Percentiles rank a stretch among this genome's conserved stretches.
Conservation (phyloP, 2,329 filamentous ascomycete genomes). For the Exophiala sp. region DNA sequence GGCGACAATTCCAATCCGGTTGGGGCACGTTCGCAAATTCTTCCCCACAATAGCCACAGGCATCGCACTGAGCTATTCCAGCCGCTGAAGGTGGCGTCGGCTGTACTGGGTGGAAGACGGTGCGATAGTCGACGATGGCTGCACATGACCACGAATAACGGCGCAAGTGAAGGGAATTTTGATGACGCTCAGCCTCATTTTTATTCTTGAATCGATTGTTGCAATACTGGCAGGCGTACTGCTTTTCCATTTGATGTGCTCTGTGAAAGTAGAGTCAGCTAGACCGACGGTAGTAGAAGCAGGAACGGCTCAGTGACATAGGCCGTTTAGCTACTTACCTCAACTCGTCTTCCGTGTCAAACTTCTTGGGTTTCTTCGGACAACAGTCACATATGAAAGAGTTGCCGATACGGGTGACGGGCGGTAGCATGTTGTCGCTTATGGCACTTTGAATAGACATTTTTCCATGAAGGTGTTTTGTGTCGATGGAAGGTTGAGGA, state of each 20-base stretch:
- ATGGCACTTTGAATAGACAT: slow-evolving; percentile 42
- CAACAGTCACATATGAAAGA: slow-evolving; percentile 85
- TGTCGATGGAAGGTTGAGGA: slow-evolving; percentile 34
- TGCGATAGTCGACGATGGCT: slow-evolving; percentile 69
- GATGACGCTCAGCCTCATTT: slow-evolving; percentile 93
- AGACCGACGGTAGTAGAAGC: neutral
- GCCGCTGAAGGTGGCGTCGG: slow-evolving; percentile 29
- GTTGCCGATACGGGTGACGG: slow-evolving; percentile 50
- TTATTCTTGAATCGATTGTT: slow-evolving; percentile 98
- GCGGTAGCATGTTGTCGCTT: slow-evolving; percentile 33
- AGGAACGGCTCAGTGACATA: neutral
- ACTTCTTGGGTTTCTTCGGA: slow-evolving; percentile 95
- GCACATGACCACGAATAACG: slow-evolving; percentile 97
- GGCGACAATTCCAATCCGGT: slow-evolving; percentile 81
- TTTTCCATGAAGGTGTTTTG: slow-evolving; percentile 40
- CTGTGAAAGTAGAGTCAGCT: slow-evolving; percentile 44
- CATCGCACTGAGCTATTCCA: slow-evolving; percentile 53
- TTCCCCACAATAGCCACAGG: slow-evolving; percentile 92
- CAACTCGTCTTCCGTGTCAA: slow-evolving; percentile 78
- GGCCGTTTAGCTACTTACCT: slow-evolving; percentile 58
- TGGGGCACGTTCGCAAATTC: slow-evolving; percentile 75
- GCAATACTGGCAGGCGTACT: slow-evolving; percentile 90
- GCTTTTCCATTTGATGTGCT: slow-evolving; percentile 87
- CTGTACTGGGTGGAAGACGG: slow-evolving; percentile 81
- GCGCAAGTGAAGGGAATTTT: slow-evolving; percentile 88